Percentiles rank a stretch among this genome's conserved stretches.
phyloP scores from a whole-genome alignment of 495 filamentous ascomycete species.

The Oleoguttula mirabilis region DNA sequence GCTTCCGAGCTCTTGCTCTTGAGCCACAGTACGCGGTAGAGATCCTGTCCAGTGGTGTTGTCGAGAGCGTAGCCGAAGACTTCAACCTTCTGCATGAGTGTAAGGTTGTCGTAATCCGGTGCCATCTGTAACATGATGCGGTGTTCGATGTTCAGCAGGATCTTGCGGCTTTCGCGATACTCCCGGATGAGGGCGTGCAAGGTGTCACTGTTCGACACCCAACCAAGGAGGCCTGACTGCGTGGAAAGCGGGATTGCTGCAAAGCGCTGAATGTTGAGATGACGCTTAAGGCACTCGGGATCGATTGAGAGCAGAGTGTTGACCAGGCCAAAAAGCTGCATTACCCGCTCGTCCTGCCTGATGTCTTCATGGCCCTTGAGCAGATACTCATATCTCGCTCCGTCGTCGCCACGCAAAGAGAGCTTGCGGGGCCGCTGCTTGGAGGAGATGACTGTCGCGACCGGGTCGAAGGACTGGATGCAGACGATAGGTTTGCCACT shows the following conservation, averaged over 20 bases:
- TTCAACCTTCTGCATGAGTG: constrained; percentile 98
- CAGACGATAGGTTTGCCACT: constrained; percentile 75
- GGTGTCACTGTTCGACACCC: constrained; percentile 97
- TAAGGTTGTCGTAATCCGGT: constrained; percentile 94
- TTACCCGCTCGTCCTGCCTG: constrained; percentile 94
- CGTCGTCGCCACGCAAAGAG: constrained; percentile 78
- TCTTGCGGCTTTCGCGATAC: constrained; percentile 91
- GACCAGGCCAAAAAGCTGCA: constrained; percentile 94
- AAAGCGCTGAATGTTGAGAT: constrained; percentile 89
- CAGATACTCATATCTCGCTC: constrained; percentile 67
- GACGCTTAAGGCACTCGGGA: constrained; percentile 89
- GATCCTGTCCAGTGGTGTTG: constrained; percentile 96
- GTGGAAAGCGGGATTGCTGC: constrained; percentile 92
- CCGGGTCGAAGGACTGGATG: constrained; percentile 80
- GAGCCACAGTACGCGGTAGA: constrained; percentile 95
- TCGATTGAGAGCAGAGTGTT: constrained; percentile 90
- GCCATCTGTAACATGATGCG: constrained; percentile 99
- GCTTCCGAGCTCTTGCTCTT: constrained; percentile 97
- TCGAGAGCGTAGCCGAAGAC: constrained; percentile 98
- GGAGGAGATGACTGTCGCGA: constrained; percentile 83
- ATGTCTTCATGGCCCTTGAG: constrained; percentile 99
- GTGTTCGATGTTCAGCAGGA: constrained; percentile 96
- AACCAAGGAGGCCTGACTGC: constrained; percentile 85
- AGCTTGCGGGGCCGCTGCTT: constrained; percentile 92
- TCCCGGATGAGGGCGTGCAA: constrained; percentile 92